Evolutionary conservation across 2,329 filamentous ascomycete species (phyloP), one percentile per base, ranked within the genome.

Genomic region (Penicillium sp.): DNA sequence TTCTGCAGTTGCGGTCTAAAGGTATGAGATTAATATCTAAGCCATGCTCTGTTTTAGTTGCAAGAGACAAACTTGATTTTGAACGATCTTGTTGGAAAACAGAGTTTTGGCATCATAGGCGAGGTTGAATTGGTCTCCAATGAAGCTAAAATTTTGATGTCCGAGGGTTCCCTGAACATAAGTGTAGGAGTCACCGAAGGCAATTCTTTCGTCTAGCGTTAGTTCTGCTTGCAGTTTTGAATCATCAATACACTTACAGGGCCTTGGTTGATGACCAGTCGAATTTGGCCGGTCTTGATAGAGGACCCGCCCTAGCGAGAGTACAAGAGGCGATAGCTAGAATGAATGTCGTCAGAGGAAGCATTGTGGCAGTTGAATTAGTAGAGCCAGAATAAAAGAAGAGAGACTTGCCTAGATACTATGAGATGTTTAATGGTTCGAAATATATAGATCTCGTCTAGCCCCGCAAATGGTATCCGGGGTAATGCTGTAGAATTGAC

Each of bases 151-250:
- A 56, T 82, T 80, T 50, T 76, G 69, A 31, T 71, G 76, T 4
- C 81, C 81, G n/a, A 74, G 66, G 0, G 77, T 79, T 10, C 82
- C 82, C 70, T 83, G 80, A 0, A 83, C 74, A 53, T 76, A 84
- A 1, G 80, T 70, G 25, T 70, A 72, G 7, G 68, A 71, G 49
- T 71, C 69, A 17, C 68, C 69, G 38, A 69, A 70, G 47, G 69
- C 63, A 19, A 71, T 59, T 12, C 68, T 69, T 42, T 12, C 16
- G 2, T 26, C 2, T 31, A 6, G 6, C 19, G 40, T 48, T 36
- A 48, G 43, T 33, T 6, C 1, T 14, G 25, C 25, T n/a, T 26
- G 9, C 1, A 12, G 22, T 1, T 1, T 22, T 16, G 28, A 6
- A n/a, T 17, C 1, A 3, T 25, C 2, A 1, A 14, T 8, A 10